These are phyloP conservation scores for Dactylellina cionopaga DNA, from an alignment of 2,329 filamentous ascomycete species.

Conservation along the genomic window DNA sequence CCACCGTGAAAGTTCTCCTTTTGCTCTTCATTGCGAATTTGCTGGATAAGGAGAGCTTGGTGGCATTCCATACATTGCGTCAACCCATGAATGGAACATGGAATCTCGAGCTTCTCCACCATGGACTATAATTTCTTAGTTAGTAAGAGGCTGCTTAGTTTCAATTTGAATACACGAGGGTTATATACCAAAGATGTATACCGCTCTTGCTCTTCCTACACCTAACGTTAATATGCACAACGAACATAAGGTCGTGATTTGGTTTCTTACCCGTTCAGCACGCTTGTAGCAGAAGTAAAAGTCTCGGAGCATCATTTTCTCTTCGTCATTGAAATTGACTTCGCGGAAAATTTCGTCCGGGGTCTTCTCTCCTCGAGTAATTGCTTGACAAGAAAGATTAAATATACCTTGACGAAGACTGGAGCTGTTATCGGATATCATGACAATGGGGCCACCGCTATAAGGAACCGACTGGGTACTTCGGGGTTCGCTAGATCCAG, in stretches of 20 bases:
- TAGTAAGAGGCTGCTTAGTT: background rate
- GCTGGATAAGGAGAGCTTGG: constrained; percentile 26
- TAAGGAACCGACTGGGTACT: constrained; percentile 1
- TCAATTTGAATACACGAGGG: background rate
- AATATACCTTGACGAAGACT: constrained; percentile 36
- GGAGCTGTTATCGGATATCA: background rate
- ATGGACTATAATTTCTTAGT: constrained; percentile 4
- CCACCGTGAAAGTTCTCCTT: constrained; percentile 19
- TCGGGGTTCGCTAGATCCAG: background rate
- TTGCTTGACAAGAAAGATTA: constrained; percentile 36
- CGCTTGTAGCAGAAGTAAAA: constrained; percentile 33
- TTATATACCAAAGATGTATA: background rate
- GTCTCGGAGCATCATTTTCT: constrained; percentile 36
- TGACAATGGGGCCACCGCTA: background rate
- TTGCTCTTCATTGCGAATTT: constrained; percentile 20
- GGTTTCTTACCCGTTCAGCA: constrained; percentile 12
- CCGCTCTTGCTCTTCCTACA: background rate
- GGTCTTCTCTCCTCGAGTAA: constrained; percentile 14
- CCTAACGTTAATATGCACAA: no score
- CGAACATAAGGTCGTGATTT: no score
- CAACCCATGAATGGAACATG: constrained; percentile 15
- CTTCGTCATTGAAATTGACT: constrained; percentile 44
- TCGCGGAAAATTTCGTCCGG: constrained; percentile 40
- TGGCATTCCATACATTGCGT: constrained; percentile 31
- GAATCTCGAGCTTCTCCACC: background rate